phyloP scores from a whole-genome alignment of 2,329 filamentous ascomycete genomes.

The Pseudocercospora vitis region DNA sequence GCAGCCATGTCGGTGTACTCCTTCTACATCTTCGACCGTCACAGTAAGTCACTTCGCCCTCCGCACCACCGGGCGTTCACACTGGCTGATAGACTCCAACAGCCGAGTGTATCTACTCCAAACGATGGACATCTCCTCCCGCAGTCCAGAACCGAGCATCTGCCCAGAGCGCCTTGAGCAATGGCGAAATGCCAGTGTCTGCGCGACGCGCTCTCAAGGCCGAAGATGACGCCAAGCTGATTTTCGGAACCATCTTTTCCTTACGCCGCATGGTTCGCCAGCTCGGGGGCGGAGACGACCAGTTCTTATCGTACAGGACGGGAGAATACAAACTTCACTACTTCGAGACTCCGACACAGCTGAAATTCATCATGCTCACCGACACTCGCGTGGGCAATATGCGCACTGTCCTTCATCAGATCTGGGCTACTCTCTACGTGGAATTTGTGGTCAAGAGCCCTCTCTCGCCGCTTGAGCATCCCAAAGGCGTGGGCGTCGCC shows the following conservation, averaged over 20 bases:
- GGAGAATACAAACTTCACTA: constrained; percentile 97
- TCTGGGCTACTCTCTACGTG: constrained; percentile 97
- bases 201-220: constrained; percentile 24
- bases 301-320: constrained; percentile 89
- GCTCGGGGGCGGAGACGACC: constrained; percentile 87
- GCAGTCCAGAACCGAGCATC: constrained; percentile 23
- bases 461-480: constrained; percentile 61
- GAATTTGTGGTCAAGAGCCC: constrained; percentile 78
- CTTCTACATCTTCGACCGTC: constrained; percentile 98
- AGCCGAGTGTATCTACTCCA: constrained; percentile 98
- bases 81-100: constrained; percentile 19
- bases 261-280: constrained; percentile 96
- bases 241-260: constrained; percentile 96
- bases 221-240: constrained; percentile 88
- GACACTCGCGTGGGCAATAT: constrained; percentile 74
- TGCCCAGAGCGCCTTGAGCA: constrained; percentile 14
- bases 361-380: constrained; percentile 95
- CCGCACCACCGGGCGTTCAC: not conserved
- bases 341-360: constrained; percentile 94
- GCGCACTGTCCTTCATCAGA: constrained; percentile 92
- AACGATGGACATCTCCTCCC: constrained; percentile 65
- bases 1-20: constrained; percentile 83
- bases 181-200: constrained; percentile 17
- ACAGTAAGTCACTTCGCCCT: constrained; percentile 63
- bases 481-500: constrained; percentile 61